Evolutionary conservation across 208 protist genomes (phyloP), one percentile per base, ranked within the genome.

Genomic region (Lotmaria passim): DNA sequence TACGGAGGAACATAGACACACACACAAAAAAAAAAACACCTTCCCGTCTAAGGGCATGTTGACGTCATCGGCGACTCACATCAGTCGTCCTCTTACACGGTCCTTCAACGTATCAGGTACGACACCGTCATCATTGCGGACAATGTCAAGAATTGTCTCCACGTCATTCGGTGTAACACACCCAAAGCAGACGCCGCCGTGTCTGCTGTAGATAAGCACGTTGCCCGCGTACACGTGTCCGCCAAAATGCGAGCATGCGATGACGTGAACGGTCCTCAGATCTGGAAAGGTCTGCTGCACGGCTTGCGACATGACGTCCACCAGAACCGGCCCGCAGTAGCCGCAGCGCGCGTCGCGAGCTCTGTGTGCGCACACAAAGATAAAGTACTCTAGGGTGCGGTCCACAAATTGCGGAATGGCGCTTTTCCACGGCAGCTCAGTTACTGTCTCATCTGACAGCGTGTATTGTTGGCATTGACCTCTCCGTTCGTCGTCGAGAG

Each of bases 151-250:
- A 14, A 74, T 46, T 28, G 59, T 38, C 26, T 53, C 66, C 23
- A 67, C 66, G 52, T 77, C 50, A 14, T 38, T 48, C 2, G 70
- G 72, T 1, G 47, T 75, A 5, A 76, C 56, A 8, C 34, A 63
- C 11, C 76, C 66, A 38, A 70, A 80, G 43, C 56, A 69, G 23
- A 69, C 44, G 19, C 43, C 52, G 28, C 66, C 53, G 36, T 74
- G 55, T 2, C n/a, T 34, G 60, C 26, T 75, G 64, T 76, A 82
- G 19, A 82, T 30, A 6, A 85, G 53, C 43, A 71, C 71, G 50
- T 75, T 82, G 23, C 59, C 75, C 14, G 76, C 80, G 57, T 77
- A 80, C 39, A 61, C 30, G 56, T 77, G 75, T 15, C 80, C 75
- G 31, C 72, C 80, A 26, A 82, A 34, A 57, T 79, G 65, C 14